A percentile compares a stretch with the other conserved stretches of the same genome.
Conservation (phyloP, 306 rosid genomes). For the Fragaria vesca region DNA sequence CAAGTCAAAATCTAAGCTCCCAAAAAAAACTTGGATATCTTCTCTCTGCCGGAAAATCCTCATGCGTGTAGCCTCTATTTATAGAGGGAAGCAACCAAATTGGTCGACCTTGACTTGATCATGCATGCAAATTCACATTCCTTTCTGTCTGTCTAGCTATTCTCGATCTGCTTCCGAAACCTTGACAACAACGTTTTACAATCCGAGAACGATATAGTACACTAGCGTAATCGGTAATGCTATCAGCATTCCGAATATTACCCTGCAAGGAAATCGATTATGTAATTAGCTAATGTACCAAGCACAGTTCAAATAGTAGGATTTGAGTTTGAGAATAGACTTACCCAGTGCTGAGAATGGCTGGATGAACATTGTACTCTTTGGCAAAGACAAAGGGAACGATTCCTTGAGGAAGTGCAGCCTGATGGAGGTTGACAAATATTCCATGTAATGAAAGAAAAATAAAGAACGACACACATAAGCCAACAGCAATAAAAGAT, state of each 20-base stretch:
- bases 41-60: constrained; percentile 20
- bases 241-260: constrained; percentile 51
- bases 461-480: not conserved
- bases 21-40: constrained; percentile 31
- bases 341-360: constrained; percentile 92
- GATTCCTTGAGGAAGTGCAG: constrained; percentile 98
- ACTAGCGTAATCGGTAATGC: constrained; percentile 49
- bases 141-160: not conserved
- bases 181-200: constrained; percentile 20
- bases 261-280: constrained; percentile 28
- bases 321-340: constrained; percentile 14
- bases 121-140: constrained; percentile 1
- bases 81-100: constrained; percentile 8
- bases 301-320: not conserved
- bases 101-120: not conserved
- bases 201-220: constrained; percentile 44
- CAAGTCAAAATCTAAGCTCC: constrained; percentile 42
- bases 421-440: constrained; percentile 37
- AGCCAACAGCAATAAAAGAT: not conserved
- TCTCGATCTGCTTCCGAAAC: constrained; percentile 4
- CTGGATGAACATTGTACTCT: constrained; percentile 94
- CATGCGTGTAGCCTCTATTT: not conserved
- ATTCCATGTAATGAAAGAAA: not conserved
- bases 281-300: not conserved
- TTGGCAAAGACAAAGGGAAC: constrained; percentile 98